Conservation (phyloP, 176 grass and related monocot genomes). For the Dendrocalamus sinicus region DNA sequence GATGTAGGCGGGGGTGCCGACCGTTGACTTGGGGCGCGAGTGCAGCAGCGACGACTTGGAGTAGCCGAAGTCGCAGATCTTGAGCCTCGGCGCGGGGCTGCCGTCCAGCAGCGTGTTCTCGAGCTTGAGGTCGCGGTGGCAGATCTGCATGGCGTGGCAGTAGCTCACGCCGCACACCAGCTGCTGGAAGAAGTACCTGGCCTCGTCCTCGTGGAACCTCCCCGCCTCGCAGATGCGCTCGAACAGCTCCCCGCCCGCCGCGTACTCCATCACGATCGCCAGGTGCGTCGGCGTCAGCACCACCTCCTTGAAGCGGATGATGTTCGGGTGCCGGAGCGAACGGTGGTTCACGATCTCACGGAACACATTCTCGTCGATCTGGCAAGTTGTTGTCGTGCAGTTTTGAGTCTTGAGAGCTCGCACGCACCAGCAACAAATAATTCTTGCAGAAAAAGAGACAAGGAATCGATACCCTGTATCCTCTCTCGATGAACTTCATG, state of each 20-base stretch:
- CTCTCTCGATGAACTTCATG: conserved; percentile 86
- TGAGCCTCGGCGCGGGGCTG: conserved; percentile 80
- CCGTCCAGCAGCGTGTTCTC: conserved; percentile 94
- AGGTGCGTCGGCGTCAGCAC: conserved; percentile 84
- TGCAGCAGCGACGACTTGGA: conserved; percentile 75
- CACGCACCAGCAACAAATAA: no score
- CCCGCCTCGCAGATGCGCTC: conserved; percentile 91
- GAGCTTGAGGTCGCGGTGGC: conserved; percentile 89
- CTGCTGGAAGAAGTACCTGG: conserved; percentile 94
- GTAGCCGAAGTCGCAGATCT: conserved; percentile 94
- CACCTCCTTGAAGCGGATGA: conserved; percentile 92
- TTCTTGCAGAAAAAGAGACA: no score
- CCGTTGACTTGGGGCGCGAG: conserved; percentile 73
- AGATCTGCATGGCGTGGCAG: conserved; percentile 89
- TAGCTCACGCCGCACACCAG: conserved; percentile 84
- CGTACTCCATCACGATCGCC: conserved; percentile 94
- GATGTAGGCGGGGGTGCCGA: conserved; percentile 83
- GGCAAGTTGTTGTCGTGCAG: no score
- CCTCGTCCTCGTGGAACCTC: conserved; percentile 85
- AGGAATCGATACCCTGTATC: conserved; percentile 41
- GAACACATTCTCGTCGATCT: conserved; percentile 95
- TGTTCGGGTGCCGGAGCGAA: conserved; percentile 78
- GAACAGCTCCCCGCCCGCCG: conserved; percentile 93
- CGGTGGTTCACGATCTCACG: conserved; percentile 93
- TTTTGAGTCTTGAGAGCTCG: no score